Base-by-base conservation (phyloP, 2,329 filamentous ascomycete genomes). In the Cordyceps cicadae region DNA sequence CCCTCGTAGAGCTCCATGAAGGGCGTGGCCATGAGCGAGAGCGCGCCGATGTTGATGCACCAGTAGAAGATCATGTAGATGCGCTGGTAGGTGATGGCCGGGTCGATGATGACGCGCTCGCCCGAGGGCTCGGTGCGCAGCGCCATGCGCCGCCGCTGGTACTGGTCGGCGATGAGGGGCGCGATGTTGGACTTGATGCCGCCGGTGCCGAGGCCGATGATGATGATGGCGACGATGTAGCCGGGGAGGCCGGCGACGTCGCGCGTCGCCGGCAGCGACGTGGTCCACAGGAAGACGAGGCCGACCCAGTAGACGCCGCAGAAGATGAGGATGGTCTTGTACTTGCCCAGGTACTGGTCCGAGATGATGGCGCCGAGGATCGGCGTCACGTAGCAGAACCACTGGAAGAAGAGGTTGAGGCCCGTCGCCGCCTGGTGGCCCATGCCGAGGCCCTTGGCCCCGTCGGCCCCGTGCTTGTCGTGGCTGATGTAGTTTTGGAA, bases 61-160 rank as follows among this genome's bases (percentile, higher is more conserved):
- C 81, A 79, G 73, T 90, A 90, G 75, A 89, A 90, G 68, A 89
- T 81, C 84, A 85, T 88, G 77, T 88, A 89, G 63, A 89, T 84
- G 53, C 85, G 79, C 67, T 87, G 83, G 63, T 86, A 81, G 1
- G 87, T 89, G 59, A 88, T 76, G 45, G 81, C 77, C 0, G 86
- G 86, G 66, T 89, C 86, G 29, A 88, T 81, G 64, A 90, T 79
- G 59, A 89, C 84, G 76, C 79, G 76, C 71, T 84, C 79, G 45
- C 82, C 82, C 7, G 65, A 71, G 65, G 75, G 71, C 49, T 80
- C 72, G 2, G 76, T 79, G 66, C 75, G 76, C 54, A 84, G 69
- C 26, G 76, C 77, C 76, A 79, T 84, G 61, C 68, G 65, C 53
- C 72, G 70, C 71, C 83, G 71, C 79, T 83, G 66, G 66, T 88